Percentiles rank a stretch among this genome's conserved stretches.
These are phyloP conservation scores for Crithidia expoeki DNA, from an alignment of 208 protist species.

Conservation along the genomic window DNA sequence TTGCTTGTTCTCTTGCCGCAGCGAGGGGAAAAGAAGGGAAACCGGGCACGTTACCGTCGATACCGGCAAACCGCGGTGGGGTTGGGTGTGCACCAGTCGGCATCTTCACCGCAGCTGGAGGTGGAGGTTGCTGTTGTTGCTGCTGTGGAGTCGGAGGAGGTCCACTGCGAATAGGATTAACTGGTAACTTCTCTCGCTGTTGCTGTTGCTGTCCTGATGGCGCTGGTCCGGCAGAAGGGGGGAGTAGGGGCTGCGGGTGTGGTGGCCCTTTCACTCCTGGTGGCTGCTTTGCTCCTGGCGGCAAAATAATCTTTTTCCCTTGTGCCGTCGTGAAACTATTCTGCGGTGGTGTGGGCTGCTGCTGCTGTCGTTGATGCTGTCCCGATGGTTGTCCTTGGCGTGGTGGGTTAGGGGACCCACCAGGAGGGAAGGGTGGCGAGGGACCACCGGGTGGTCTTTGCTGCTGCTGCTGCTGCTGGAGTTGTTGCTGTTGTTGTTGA, in stretches of 20 bases:
- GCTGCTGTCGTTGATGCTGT: neutral
- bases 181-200: slow-evolving; percentile 3
- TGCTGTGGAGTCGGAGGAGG: neutral
- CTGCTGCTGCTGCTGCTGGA: slow-evolving; percentile 10
- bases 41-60: neutral
- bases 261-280: slow-evolving; percentile 2
- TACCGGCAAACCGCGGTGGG: neutral
- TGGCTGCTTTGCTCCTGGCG: slow-evolving; percentile 15
- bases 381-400: neutral
- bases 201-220: slow-evolving; percentile 5
- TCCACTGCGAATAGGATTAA: neutral
- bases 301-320: slow-evolving; percentile 27
- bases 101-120: slow-evolving; percentile 9
- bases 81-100: neutral
- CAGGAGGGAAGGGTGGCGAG: neutral
- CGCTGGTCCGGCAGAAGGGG: neutral
- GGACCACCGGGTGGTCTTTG: neutral
- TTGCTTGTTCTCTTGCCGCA: neutral
- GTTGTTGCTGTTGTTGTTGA: neutral
- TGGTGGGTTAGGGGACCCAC: neutral
- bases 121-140: too few species aligned
- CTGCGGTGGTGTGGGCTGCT: slow-evolving; percentile 1
- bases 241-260: neutral
- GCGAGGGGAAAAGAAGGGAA: neutral
- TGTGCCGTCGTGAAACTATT: neutral